A percentile compares a stretch with the other conserved stretches of the same genome.
Conservation (phyloP, 1,284 basidiomycete genomes). For the Ustilago esculenta region DNA sequence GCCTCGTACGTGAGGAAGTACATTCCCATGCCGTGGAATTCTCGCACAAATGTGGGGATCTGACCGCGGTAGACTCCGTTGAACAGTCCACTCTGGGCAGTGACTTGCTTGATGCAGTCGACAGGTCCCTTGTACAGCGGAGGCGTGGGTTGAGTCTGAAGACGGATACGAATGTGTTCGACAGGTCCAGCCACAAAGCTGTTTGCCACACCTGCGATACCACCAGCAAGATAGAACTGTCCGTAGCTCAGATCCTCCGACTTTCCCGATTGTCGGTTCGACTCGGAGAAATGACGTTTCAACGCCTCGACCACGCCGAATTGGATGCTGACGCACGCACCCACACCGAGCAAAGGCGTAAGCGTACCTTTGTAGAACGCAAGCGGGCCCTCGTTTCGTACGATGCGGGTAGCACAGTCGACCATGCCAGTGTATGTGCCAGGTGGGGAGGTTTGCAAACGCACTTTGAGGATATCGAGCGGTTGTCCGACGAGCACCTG, state of each 20-base stretch:
- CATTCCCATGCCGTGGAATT: slow-evolving; percentile 71
- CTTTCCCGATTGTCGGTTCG: slow-evolving; percentile 2
- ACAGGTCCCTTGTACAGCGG: slow-evolving; percentile 67
- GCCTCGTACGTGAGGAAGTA: slow-evolving; percentile 90
- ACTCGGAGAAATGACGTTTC: slow-evolving; percentile 80
- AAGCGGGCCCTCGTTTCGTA: slow-evolving; percentile 88
- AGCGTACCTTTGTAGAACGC: slow-evolving; percentile 99
- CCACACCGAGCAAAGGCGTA: slow-evolving; percentile 91
- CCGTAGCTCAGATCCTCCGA: slow-evolving; percentile 70
- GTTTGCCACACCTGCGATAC: slow-evolving; percentile 87
- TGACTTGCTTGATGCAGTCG: slow-evolving; percentile 42
- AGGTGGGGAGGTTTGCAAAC: slow-evolving; percentile 92
- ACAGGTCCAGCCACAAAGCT: slow-evolving; percentile 92
- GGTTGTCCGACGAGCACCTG: slow-evolving; percentile 94
- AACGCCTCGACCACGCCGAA: slow-evolving; percentile 90
- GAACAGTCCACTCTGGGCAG: slow-evolving; percentile 3
- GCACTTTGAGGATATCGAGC: slow-evolving; percentile 94
- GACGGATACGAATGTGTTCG: slow-evolving; percentile 95
- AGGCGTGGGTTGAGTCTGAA: slow-evolving; percentile 63
- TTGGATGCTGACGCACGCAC: slow-evolving; percentile 94
- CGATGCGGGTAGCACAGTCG: slow-evolving; percentile 84
- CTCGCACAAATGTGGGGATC: slow-evolving; percentile 85
- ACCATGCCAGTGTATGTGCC: slow-evolving; percentile 88
- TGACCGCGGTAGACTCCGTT: slow-evolving; percentile 89
- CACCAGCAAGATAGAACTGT: slow-evolving; percentile 82